Evolutionary conservation across 306 rosid species (phyloP).

Genomic region (Trichosanthes truncata): DNA sequence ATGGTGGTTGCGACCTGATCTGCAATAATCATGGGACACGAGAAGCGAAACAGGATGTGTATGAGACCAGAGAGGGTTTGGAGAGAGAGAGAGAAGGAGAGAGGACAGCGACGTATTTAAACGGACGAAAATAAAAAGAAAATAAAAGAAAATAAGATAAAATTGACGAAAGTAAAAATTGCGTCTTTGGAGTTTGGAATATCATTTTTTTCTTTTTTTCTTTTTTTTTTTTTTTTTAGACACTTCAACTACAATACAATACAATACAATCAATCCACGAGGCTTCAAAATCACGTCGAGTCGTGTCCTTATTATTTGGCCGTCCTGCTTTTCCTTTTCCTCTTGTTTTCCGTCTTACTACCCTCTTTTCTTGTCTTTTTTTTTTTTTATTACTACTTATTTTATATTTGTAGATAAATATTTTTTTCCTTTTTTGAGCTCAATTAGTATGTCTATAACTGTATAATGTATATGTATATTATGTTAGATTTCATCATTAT

Average conservation of each 20-base stretch:
- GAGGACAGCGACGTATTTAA: slow-evolving; percentile 1
- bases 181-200: background rate
- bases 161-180: background rate
- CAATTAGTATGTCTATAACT: too few relatives aligned
- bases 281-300: background rate
- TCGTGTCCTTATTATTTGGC: background rate
- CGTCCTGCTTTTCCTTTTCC: background rate
- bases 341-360: too few relatives aligned
- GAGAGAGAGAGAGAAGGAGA: background rate
- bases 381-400: background rate
- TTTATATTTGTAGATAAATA: background rate
- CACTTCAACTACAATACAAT: background rate
- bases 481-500: too few relatives aligned
- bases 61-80: background rate
- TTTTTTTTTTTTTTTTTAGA: background rate
- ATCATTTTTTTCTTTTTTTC: background rate
- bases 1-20: slow-evolving; percentile 20
- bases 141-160: background rate
- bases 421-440: too few relatives aligned
- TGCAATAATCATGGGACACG: slow-evolving; percentile 12
- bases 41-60: background rate
- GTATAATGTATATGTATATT: too few relatives aligned
- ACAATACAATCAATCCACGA: background rate
- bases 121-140: background rate
- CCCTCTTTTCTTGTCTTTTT: background rate